Base-by-base conservation (phyloP, 2,329 filamentous ascomycete genomes). In the Colletotrichum ledebouriae region DNA sequence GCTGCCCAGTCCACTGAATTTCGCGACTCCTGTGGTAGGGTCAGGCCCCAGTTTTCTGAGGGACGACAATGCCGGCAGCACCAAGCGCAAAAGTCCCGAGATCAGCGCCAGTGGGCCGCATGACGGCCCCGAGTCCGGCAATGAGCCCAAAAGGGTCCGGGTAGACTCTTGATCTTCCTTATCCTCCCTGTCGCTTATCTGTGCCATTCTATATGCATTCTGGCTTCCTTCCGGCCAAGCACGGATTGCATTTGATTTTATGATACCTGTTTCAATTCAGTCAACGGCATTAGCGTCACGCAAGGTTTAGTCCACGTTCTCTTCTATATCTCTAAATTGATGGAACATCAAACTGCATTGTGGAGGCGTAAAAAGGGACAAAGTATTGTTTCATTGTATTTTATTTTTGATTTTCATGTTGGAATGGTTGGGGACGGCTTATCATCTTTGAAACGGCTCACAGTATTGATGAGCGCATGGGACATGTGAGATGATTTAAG, bases 1-100 rank as follows among this genome's bases (percentile, higher is more conserved):
- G 72, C 84, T 98, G 56, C 94, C 94, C 0, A 98, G 94, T 77
- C 96, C 96, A 10, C 82, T 98, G 71, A 97, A 94, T 69, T 98
- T 98, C 79, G 92, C 93, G 39, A 98, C 96, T 1, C 96, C 96
- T 0, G 82, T 90, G 2, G 85, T 86, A 2, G 86, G 84, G 2
- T 86, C 84, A 1, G 89, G 89, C 2, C 89, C 89, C 3, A 90
- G 87, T 66, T 91, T 91, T 72, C 73, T 90, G 61, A 81, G 87
- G 66, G 88, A 90, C 20, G 88, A 90, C 29, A 76, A 77, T 57
- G 74, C 71, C 39, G 59, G 71, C 25, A 73, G 73, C 17, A 68
- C 78, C 0, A 89, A 89, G 76, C 79, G 87, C 69, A 89, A 89
- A 77, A 89, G 85, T 67, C 86, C 86, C 1, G 87, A 89, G 9